Percentiles rank a stretch among this genome's conserved stretches.
Conservation (phyloP, 2,329 filamentous ascomycete genomes). For the Pezicula rhizophila region DNA sequence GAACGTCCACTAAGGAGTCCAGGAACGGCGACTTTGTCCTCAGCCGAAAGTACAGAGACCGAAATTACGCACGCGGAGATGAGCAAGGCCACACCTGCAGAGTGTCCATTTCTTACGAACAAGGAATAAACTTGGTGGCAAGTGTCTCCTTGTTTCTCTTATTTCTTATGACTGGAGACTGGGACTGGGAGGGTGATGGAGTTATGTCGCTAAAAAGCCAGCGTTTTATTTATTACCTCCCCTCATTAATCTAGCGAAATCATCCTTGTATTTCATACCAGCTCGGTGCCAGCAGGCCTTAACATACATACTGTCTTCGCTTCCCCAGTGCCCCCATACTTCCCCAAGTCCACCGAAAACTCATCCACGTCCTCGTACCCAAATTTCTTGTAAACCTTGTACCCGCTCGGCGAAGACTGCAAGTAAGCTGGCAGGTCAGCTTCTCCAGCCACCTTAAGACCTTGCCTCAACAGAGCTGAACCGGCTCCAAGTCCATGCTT, state of each 20-base stretch:
- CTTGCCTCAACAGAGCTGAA: too few species aligned
- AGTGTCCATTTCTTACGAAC: slow-evolving; percentile 11
- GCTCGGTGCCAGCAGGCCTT: not conserved
- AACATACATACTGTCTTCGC: not conserved
- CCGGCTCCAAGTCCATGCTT: too few species aligned
- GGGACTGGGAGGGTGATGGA: too few species aligned
- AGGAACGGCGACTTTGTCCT: slow-evolving; percentile 3
- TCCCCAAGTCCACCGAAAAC: not conserved
- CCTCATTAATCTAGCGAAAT: not conserved
- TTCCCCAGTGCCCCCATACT: not conserved
- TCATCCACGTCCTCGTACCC: not conserved
- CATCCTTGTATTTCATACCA: not conserved
- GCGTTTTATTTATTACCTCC: not conserved
- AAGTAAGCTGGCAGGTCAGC: not conserved
- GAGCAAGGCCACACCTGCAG: slow-evolving; percentile 3
- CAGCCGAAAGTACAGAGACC: slow-evolving; percentile 1
- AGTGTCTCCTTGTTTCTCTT: not conserved
- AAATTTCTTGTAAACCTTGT: not conserved
- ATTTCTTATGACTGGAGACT: too few species aligned
- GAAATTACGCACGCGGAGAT: slow-evolving; percentile 7
- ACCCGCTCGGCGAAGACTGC: not conserved
- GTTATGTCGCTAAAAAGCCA: not conserved
- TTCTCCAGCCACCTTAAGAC: not conserved
- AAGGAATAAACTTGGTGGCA: slow-evolving; percentile 3
- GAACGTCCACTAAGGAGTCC: slow-evolving; percentile 5